Conservation (phyloP, 2,329 filamentous ascomycete species). For the Orbilia ellipsospora region DNA sequence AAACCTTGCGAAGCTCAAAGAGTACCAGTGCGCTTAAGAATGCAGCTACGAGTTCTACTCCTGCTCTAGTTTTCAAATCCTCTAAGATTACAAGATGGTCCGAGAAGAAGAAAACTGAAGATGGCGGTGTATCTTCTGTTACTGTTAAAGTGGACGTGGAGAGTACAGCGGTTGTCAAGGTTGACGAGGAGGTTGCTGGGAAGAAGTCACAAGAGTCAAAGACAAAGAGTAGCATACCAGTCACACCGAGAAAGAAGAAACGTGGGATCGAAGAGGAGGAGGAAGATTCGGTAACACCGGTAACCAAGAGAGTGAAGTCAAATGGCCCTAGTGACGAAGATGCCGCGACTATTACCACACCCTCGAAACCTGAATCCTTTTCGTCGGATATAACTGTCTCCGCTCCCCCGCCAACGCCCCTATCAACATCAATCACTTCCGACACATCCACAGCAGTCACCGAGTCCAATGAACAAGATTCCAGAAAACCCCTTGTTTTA, state of each 20-base stretch:
- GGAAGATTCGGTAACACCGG: constrained; percentile 19
- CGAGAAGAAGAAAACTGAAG: constrained; percentile 41
- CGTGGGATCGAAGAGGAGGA: constrained; percentile 39
- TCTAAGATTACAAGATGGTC: constrained; percentile 41
- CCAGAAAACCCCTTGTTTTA: neutral
- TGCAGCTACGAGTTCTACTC: constrained; percentile 11
- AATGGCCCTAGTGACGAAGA: neutral
- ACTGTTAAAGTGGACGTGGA: constrained; percentile 13
- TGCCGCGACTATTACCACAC: constrained; percentile 15
- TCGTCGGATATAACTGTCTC: neutral
- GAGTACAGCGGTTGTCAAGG: constrained; percentile 3
- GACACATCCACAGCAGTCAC: constrained; percentile 20
- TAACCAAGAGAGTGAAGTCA: constrained; percentile 23
- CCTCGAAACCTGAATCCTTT: neutral
- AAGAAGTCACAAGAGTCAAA: neutral
- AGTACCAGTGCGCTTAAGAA: constrained; percentile 29
- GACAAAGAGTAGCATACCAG: constrained; percentile 17
- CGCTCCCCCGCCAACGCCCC: constrained; percentile 7
- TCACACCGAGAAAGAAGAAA: constrained; percentile 42
- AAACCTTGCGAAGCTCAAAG: constrained; percentile 13
- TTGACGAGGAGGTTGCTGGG: constrained; percentile 7
- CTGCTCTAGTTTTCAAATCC: constrained; percentile 36
- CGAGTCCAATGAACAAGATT: constrained; percentile 3
- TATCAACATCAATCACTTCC: constrained; percentile 16
- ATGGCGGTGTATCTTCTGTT: neutral